Conservation (phyloP, 257 asterid species). For the Nicotiana sylvestris region DNA sequence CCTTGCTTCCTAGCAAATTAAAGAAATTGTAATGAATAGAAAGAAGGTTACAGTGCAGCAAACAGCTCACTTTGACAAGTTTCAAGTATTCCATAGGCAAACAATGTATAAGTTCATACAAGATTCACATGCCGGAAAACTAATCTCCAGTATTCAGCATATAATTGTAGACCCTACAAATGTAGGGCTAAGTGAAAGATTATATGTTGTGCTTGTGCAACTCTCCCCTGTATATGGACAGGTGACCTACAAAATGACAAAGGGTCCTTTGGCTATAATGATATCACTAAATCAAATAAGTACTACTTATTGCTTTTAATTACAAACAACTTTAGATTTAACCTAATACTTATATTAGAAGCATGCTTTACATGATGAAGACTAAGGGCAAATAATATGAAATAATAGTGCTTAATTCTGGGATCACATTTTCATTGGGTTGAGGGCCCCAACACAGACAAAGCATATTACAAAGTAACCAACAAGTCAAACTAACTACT, state of each 20-base stretch:
- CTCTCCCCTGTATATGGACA: background rate
- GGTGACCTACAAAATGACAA: background rate
- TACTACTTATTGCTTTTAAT: background rate
- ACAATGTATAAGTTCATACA: background rate
- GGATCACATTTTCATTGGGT: background rate
- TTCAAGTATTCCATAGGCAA: background rate
- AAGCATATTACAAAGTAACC: background rate
- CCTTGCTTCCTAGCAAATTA: conserved; percentile 63
- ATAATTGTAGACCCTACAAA: background rate
- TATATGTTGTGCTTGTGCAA: background rate
- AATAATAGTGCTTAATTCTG: background rate
- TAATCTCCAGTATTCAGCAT: background rate
- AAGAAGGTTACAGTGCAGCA: background rate
- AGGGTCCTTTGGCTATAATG: background rate
- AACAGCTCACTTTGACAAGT: background rate
- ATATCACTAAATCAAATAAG: background rate
- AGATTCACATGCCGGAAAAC: background rate
- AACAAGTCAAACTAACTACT: background rate
- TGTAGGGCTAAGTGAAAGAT: background rate
- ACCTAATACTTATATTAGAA: background rate
- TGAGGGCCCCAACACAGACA: background rate
- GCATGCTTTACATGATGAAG: conserved; percentile 4
- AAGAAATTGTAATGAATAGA: background rate
- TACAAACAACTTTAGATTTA: background rate
- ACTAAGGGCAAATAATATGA: background rate